These are phyloP conservation scores for Aspergillus aculeatinus DNA, from an alignment of 2,329 filamentous ascomycete species.

Conservation along the genomic window DNA sequence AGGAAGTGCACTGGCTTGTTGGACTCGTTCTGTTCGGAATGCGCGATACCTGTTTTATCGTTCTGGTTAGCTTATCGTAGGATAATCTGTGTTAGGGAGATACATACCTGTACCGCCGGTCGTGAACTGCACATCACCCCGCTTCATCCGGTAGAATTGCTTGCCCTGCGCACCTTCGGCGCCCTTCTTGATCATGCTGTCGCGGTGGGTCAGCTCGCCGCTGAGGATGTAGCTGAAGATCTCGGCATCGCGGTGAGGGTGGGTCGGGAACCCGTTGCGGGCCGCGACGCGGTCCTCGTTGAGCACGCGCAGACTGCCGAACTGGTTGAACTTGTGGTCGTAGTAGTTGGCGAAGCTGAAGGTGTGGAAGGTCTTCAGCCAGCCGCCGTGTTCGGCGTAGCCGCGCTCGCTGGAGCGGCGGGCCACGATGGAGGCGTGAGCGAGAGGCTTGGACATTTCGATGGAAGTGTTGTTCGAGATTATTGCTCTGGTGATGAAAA, in stretches of 20 bases:
- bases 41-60: constrained; percentile 61
- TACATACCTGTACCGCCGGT: constrained; percentile 71
- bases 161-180: constrained; percentile 59
- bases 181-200: constrained; percentile 75
- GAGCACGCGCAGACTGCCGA: constrained; percentile 76
- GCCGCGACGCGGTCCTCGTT: constrained; percentile 83
- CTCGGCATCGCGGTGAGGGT: constrained; percentile 81
- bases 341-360: constrained; percentile 77
- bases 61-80: background rate
- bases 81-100: background rate
- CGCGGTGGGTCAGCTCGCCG: constrained; percentile 83
- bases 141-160: constrained; percentile 67
- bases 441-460: constrained; percentile 62
- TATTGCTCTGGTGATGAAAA: background rate
- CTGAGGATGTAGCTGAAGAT: constrained; percentile 87
- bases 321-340: constrained; percentile 65
- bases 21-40: constrained; percentile 81
- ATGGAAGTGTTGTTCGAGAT: background rate
- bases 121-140: constrained; percentile 87
- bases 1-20: constrained; percentile 73
- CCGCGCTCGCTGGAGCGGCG: constrained; percentile 72
- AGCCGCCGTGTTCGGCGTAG: constrained; percentile 78
- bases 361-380: constrained; percentile 83
- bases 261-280: constrained; percentile 76
- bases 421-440: constrained; percentile 70